Evolutionary conservation across 805 yeast species (phyloP), one percentile per base, ranked within the genome.

Genomic region (Dipodascus albidus): DNA sequence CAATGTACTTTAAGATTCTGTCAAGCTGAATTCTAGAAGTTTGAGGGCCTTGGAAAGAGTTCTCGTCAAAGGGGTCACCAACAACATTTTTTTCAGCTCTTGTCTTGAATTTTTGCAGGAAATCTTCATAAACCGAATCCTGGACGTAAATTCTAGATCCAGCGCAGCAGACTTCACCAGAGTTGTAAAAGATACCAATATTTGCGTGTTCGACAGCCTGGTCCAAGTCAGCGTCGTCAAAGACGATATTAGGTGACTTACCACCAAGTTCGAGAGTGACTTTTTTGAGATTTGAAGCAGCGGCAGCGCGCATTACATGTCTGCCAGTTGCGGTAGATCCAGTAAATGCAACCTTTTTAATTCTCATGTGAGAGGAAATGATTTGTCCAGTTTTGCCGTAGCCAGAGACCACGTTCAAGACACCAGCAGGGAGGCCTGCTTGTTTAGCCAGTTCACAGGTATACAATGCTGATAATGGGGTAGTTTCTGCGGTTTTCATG

Each of bases 151-250:
- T 74, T 73, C 98, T 82, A 48, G 97, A 89, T 60, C 95, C 93
- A 23, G 96, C 96, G 63, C 89, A 84, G 73, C 98, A 90, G 52
- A 91, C 95, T 74, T 90, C 96, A 71, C 98, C 98, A 65, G 91
- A 82, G 76, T 91, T 91, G 78, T 78, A 87, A 77, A 85, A 87
- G 64, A 89, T 87, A 68, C 96, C 96, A 53, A 77, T 67, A 50
- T 86, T 76, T 58, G 87, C 82, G 74, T 80, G 77, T 58, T 82
- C 75, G 50, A 87, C 83, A 52, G 97, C 87, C 63, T 75, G 74
- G 49, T 84, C 83, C 53, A 90, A 65, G 68, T 90, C 81, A 50
- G 95, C 93, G 65, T 90, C 97, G 62, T 83, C 82, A 67, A 85
- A 87, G 49, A 90, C 84, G 61, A 90, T 82, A 67, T 85, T 82